These are phyloP conservation scores for Candida krabiensis DNA, from an alignment of 805 yeast genomes.

Conservation along the genomic window DNA sequence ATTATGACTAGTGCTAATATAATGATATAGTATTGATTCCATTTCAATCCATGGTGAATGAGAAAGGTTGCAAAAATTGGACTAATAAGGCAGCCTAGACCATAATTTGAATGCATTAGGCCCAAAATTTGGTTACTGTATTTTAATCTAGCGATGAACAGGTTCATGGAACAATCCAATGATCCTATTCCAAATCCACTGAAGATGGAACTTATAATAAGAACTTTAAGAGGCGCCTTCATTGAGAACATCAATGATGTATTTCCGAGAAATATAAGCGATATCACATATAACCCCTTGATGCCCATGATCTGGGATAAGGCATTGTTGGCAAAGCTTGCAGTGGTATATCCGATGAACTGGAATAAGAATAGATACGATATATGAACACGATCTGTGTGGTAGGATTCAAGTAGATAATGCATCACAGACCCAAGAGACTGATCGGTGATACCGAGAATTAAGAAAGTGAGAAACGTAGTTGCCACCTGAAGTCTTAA, in stretches of 20 bases:
- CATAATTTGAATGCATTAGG: constrained; percentile 51
- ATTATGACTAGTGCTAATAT: constrained; percentile 31
- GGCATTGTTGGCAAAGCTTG: constrained; percentile 49
- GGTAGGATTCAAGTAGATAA: constrained; percentile 45
- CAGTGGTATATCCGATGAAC: constrained; percentile 52
- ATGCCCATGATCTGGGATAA: constrained; percentile 48
- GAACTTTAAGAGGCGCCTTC: constrained; percentile 42
- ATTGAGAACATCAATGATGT: constrained; percentile 33
- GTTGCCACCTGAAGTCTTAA: constrained; percentile 45
- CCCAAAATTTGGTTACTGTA: constrained; percentile 53
- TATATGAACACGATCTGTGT: constrained; percentile 46
- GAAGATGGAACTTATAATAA: constrained; percentile 39
- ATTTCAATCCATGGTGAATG: constrained; percentile 36
- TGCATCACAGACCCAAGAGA: constrained; percentile 62
- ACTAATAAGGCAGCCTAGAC: constrained; percentile 52
- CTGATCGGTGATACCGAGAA: constrained; percentile 61
- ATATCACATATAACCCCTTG: constrained; percentile 40
- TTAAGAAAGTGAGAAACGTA: constrained; percentile 39
- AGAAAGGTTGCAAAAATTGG: constrained; percentile 46
- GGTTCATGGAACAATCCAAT: constrained; percentile 54
- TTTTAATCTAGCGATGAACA: constrained; percentile 48
- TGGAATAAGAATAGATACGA: constrained; percentile 53
- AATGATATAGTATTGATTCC: constrained; percentile 48
- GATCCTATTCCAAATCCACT: constrained; percentile 59
- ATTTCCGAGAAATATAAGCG: constrained; percentile 11